Evolutionary conservation across 208 protist genomes (phyloP), one percentile per base, ranked within the genome.

Genomic region (Wallacemonas collosoma): DNA sequence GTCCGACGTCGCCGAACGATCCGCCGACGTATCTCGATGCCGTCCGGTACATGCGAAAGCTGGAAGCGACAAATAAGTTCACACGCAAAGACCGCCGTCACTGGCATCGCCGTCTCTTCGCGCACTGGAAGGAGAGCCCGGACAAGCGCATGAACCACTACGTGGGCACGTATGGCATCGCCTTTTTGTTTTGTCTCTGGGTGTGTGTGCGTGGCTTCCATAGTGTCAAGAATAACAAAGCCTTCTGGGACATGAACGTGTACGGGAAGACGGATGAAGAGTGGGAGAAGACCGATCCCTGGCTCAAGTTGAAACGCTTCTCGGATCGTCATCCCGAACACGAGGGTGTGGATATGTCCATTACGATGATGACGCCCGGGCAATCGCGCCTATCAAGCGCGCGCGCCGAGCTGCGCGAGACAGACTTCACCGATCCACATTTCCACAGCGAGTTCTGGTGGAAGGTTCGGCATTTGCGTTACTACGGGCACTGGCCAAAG

Each of bases 401-500:
- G 1, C 83, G 93, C 4, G 86, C 89, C 1, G 89, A 95, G 76
- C 72, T 97, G 71, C 87, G 90, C 5, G 93, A 97, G 73, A 82
- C 81, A 0, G 90, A 97, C 70, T 92, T 94, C 71, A 97, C 86
- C 14, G 93, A 97, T 68, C 89, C 90, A 36, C 87, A 94, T 73
- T 94, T 88, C 78, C 86, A 94, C 73, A 94, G 85, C 62, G 90
- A 97, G 77, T 75, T 95, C 35, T 95, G 88, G 90, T 97, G 93
- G 93, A 95, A 94, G 73, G 53, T 97, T 40, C 83, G 88, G 17
- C 93, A 97, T 79, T 75, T 82, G 43, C 69, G 76, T 64, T 94
- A 93, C 75, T 97, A 95, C 73, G 90, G 93, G 15, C 93, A 97
- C 68, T 97, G 93, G 93, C 93, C 93, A 6, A 95, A 92, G 75